These are phyloP conservation scores for Pelargonium australe DNA, from an alignment of 441 rosid species.

Conservation along the genomic window DNA sequence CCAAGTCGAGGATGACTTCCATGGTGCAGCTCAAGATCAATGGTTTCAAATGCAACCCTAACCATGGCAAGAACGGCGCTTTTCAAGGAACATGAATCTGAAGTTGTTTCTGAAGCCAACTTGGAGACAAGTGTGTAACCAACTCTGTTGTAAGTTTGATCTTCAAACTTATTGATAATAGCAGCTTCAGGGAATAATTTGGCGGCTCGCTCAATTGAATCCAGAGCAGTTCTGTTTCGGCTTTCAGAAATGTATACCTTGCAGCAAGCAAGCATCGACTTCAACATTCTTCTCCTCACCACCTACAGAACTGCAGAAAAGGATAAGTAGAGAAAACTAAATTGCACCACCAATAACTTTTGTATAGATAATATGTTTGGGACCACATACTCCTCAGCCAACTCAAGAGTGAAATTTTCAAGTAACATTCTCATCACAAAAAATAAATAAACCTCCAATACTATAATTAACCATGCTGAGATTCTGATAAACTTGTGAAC, in stretches of 20 bases:
- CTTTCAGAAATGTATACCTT: conserved; percentile 81
- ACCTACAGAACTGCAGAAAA: conserved; percentile 23
- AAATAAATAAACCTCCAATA: not conserved
- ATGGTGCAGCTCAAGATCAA: conserved; percentile 52
- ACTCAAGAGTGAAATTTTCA: conserved; percentile 6
- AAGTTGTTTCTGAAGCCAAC: conserved; percentile 25
- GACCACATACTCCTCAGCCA: conserved; percentile 13
- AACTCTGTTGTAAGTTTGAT: conserved; percentile 62
- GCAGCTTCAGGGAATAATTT: conserved; percentile 57
- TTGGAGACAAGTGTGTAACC: conserved; percentile 73
- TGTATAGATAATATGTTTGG: conserved; percentile 20
- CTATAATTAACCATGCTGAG: too few species aligned
- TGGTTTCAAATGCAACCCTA: conserved; percentile 58
- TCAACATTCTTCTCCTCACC: conserved; percentile 44
- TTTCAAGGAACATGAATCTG: conserved; percentile 38
- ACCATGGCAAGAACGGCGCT: conserved; percentile 64
- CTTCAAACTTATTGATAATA: conserved; percentile 74
- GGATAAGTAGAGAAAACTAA: conserved; percentile 22
- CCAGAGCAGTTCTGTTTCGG: conserved; percentile 54
- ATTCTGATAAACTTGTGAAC: too few species aligned
- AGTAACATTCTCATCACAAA: not conserved
- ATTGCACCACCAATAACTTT: conserved; percentile 13
- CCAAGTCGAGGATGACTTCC: conserved; percentile 92
- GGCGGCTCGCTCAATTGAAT: conserved; percentile 56
- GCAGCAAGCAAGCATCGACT: conserved; percentile 65